A percentile compares a stretch with the other conserved stretches of the same genome.
Evolutionary conservation across 2,329 filamentous ascomycete species (phyloP).

Genomic region (Aspergillus fischeri): DNA sequence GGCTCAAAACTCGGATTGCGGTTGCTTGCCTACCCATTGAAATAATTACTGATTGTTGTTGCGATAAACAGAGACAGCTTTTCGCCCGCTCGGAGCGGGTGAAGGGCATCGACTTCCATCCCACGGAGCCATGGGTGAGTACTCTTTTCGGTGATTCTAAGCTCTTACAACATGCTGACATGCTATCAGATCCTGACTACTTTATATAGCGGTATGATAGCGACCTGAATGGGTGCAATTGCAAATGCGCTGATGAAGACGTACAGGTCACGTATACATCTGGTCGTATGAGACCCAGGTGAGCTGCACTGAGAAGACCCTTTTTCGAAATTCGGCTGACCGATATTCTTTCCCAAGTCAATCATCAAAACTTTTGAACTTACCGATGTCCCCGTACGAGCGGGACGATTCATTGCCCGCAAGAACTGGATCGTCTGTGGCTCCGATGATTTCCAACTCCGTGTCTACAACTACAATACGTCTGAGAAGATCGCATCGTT

Average conservation of each 20-base stretch:
- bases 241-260: conserved; percentile 23
- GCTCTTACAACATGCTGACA: conserved; percentile 18
- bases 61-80: conserved; percentile 62
- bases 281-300: conserved; percentile 95
- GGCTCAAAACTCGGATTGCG: neutral
- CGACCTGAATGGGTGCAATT: conserved; percentile 1
- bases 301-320: conserved; percentile 14
- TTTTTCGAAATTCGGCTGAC: conserved; percentile 9
- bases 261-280: conserved; percentile 92
- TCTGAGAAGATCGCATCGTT: conserved; percentile 97
- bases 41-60: conserved; percentile 37
- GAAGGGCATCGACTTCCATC: conserved; percentile 96
- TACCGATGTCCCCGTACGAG: conserved; percentile 95
- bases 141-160: conserved; percentile 1
- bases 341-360: conserved; percentile 46
- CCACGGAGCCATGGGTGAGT: conserved; percentile 87
- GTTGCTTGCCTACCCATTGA: neutral
- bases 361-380: conserved; percentile 99
- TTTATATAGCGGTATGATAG: conserved; percentile 77
- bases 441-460: conserved; percentile 82
- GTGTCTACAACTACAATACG: conserved; percentile 99
- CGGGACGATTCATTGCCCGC: conserved; percentile 89
- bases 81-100: conserved; percentile 92
- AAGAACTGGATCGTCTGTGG: conserved; percentile 99
- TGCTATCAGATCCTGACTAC: conserved; percentile 70